Base-by-base conservation (phyloP, 2,329 filamentous ascomycete genomes). In the Lachnellula arida region DNA sequence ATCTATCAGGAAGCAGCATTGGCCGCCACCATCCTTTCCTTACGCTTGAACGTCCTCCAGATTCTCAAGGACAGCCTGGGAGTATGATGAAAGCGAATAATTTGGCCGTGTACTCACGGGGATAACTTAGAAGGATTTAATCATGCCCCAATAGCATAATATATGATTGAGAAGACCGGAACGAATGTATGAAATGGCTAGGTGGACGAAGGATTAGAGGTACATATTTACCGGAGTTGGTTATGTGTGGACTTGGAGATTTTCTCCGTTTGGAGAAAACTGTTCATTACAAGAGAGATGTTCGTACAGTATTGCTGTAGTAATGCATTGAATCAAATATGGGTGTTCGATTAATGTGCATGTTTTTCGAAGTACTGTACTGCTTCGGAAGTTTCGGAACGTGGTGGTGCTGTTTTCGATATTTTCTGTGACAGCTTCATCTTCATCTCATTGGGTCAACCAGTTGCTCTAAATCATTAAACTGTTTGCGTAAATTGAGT, bases 11-110 rank as follows among this genome's bases (percentile, higher is more conserved):
- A 78, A 57, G 68, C 72, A 28, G 79, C 81, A 3, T 70, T 85
- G 37, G 62, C 70, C 47, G 68, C 72, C 14, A 80, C 79, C 47
- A 71, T 67, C 2, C 67, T 84, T 42, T 68, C 65, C 1, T 59
- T 80, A 3, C 61, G 73, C 17, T 61, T 84, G 70, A 73, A 83
- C 60, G 66, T 77, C 11, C 55, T 53, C 11, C 59, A 67, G 57
- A 67, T 71, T 23, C 49, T 76, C 19, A 60, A 53, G 7, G 67
- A 65, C 39, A 65, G 63, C 42, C n/a, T 19, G 11, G 42, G 42
- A 22, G 11, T 19, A 44, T 44, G 11, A 44, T 19, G 8, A 25
- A 2, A 6, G 37, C 37, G 37, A 15, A 5, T 5, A 12, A 15
- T 15, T 40, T 40, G 11, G 14, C n/a, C 15, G 15, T 40, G 37